Percentiles rank a stretch among this genome's conserved stretches.
Evolutionary conservation across 2,329 filamentous ascomycete genomes (phyloP).

Genomic region (Fusarium sp.): DNA sequence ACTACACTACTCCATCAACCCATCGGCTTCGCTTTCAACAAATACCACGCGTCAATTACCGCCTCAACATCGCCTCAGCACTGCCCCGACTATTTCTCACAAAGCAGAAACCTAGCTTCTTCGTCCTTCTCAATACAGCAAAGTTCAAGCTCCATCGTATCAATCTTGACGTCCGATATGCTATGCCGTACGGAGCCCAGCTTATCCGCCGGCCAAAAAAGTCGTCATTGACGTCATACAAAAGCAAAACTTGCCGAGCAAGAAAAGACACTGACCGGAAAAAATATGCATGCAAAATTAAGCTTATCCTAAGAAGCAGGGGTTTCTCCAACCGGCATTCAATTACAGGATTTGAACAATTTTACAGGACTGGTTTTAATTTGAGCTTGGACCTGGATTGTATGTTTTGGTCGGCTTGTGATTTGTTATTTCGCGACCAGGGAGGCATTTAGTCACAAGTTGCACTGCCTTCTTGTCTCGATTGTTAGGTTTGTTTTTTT

Average conservation of each 20-base stretch:
- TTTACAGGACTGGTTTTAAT: not conserved
- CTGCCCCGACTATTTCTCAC: constrained; percentile 10
- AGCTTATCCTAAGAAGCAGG: constrained; percentile 9
- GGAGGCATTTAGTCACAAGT: not conserved
- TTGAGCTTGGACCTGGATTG: constrained; percentile 2
- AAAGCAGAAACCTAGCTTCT: not conserved
- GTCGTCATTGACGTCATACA: constrained; percentile 9
- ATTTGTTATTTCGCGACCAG: constrained; percentile 7
- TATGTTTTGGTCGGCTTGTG: not conserved
- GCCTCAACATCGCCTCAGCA: constrained; percentile 17
- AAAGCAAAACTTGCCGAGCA: not conserved
- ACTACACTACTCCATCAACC: not conserved
- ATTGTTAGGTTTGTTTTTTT: not conserved
- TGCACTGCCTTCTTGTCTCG: constrained; percentile 1
- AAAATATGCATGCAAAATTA: constrained; percentile 13
- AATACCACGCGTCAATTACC: not conserved
- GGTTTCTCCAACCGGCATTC: constrained; percentile 3
- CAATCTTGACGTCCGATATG: not conserved
- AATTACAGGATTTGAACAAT: not conserved
- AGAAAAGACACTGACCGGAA: not conserved
- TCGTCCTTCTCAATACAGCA: constrained; percentile 14
- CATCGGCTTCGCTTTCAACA: not conserved
- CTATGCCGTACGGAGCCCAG: not conserved
- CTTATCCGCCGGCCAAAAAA: not conserved
- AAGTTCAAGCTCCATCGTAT: not conserved